phyloP scores from a whole-genome alignment of 176 grass and related monocot genomes.

The bread wheat (Triticum aestivum) region DNA sequence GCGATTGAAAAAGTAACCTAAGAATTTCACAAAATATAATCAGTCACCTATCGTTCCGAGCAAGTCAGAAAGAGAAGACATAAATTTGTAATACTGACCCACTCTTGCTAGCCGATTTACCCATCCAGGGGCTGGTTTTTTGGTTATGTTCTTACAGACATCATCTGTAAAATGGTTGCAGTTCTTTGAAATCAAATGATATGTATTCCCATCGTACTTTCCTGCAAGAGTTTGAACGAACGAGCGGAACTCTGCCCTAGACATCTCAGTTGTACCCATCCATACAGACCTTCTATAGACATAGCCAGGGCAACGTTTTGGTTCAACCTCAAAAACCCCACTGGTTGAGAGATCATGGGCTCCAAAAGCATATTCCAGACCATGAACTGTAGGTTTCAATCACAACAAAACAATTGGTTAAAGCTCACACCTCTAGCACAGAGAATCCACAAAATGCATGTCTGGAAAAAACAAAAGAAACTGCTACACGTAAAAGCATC shows the following conservation, averaged over 20 bases:
- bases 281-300: conserved; percentile 59
- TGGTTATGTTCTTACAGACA: conserved; percentile 54
- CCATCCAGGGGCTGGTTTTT: conserved; percentile 66
- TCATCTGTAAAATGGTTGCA: conserved; percentile 93
- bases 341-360: conserved; percentile 72
- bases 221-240: conserved; percentile 65
- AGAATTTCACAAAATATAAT: conserved; percentile 25
- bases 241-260: conserved; percentile 55
- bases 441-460: conserved; percentile 12
- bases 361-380: conserved; percentile 78
- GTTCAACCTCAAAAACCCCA: conserved; percentile 83
- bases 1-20: conserved; percentile 81
- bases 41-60: background rate
- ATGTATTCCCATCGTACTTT: conserved; percentile 68
- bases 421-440: conserved; percentile 10
- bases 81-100: conserved; percentile 41
- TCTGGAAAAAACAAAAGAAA: background rate
- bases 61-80: background rate
- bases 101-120: conserved; percentile 86
- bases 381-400: conserved; percentile 53
- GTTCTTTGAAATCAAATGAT: conserved; percentile 81
- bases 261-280: conserved; percentile 64
- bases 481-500: background rate
- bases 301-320: conserved; percentile 75
- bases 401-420: conserved; percentile 2